Percentiles rank a stretch among this genome's conserved stretches.
Evolutionary conservation across 148 eudicot genomes (phyloP).

Genomic region (Spergularia bocconei): DNA sequence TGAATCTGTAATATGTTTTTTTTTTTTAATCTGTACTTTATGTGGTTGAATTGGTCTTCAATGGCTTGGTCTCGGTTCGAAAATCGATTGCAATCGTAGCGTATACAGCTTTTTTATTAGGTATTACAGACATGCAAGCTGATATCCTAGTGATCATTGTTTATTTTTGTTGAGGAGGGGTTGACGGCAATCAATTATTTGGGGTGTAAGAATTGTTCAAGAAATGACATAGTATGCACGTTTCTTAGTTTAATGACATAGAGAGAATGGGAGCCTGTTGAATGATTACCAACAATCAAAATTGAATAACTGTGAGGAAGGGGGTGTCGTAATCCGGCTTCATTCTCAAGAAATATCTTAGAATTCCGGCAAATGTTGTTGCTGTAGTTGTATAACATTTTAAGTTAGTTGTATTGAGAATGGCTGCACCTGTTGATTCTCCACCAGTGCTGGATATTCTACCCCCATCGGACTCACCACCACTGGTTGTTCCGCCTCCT

Average conservation of each 20-base stretch:
- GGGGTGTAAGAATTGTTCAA: slow-evolving; percentile 20
- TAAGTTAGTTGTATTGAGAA: background rate
- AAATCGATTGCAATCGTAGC: background rate
- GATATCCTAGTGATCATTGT: background rate
- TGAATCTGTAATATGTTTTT: background rate
- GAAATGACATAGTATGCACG: slow-evolving; percentile 29
- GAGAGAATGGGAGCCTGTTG: slow-evolving; percentile 8
- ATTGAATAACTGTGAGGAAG: slow-evolving; percentile 15
- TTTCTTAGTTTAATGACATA: background rate
- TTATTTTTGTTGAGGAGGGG: slow-evolving; percentile 13
- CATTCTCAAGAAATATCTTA: background rate
- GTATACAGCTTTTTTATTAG: slow-evolving; percentile 16
- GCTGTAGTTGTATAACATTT: background rate
- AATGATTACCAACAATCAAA: slow-evolving; percentile 7
- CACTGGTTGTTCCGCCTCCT: background rate
- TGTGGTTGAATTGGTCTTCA: slow-evolving; percentile 7
- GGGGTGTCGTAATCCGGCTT: background rate
- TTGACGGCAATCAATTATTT: slow-evolving; percentile 4
- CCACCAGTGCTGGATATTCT: background rate
- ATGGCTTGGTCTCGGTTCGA: background rate
- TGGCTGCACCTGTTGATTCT: slow-evolving; percentile 3
- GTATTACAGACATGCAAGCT: slow-evolving; percentile 17
- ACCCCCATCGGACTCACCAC: background rate
- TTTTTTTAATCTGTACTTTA: background rate
- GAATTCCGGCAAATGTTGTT: background rate